Conservation (phyloP, 768 basidiomycete genomes). For the Termitomyces sp. region DNA sequence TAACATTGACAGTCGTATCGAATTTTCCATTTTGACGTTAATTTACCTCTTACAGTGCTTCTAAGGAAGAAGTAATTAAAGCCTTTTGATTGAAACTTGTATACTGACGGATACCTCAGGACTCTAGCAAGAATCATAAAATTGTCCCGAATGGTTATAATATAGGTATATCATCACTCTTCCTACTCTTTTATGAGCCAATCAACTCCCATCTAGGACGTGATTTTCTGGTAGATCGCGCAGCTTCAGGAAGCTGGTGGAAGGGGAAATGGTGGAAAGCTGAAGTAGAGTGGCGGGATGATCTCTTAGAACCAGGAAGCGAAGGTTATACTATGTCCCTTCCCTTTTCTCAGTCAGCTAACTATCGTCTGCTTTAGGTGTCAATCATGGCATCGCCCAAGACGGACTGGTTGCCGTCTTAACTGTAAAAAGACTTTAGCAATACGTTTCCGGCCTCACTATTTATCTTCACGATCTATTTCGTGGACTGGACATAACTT, state of each 20-base stretch:
- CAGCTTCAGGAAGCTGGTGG: conserved; percentile 54
- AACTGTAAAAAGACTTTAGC: conserved; percentile 37
- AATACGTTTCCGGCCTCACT: not conserved
- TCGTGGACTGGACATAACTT: conserved; percentile 1
- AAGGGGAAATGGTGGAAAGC: conserved; percentile 70
- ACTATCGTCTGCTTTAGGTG: conserved; percentile 34
- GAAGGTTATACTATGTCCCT: conserved; percentile 40
- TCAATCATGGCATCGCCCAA: conserved; percentile 77
- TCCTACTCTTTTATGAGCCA: not conserved
- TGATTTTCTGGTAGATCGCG: conserved; percentile 68
- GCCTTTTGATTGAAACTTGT: not conserved
- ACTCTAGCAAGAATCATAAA: conserved; percentile 61
- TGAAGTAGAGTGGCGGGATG: conserved; percentile 69
- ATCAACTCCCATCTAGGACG: conserved; percentile 37
- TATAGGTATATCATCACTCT: conserved; percentile 22
- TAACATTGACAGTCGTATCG: conserved; percentile 18
- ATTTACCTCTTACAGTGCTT: conserved; percentile 39
- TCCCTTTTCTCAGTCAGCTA: not conserved
- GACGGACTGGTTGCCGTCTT: conserved; percentile 80
- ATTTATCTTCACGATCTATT: not conserved
- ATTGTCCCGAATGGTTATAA: conserved; percentile 81
- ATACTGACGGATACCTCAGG: conserved; percentile 17
- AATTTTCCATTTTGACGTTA: not conserved
- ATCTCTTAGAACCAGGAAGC: conserved; percentile 61
- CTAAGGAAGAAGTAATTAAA: conserved; percentile 55